Base-by-base conservation (phyloP, 768 basidiomycete genomes). In the Cyclocybe aegerita region DNA sequence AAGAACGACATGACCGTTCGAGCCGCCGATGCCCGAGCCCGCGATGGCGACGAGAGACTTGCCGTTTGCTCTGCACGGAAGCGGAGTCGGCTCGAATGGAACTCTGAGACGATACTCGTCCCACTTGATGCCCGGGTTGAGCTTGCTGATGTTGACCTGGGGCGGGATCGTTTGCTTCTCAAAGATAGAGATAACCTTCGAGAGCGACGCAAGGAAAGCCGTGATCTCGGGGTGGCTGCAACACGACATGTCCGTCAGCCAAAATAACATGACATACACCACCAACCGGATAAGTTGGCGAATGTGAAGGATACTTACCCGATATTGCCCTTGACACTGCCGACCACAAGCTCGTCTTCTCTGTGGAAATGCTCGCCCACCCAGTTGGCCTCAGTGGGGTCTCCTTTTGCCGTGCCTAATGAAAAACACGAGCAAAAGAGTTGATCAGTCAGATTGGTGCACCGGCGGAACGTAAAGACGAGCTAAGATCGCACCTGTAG, bases 301-400 rank as follows among this genome's bases (percentile, higher is more conserved):
- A 4, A 23, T 16, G 40, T 4, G 40, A 10, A 45, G 48, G 33
- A 38, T 12, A 52, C 69, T 15, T 47, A 75, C 72, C 76, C 76
- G 16, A 77, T 65, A 53, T 78, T 77, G 34, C 74, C 74, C 52
- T 77, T 78, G 4, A 77, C 68, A 48, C 73, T 75, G 2, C 76
- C 76, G 8, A 76, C 61, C 7, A 72, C 30, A 3, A 75, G 54
- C 2, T 70, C 68, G 7, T 65, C 65, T 9, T 59, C 56, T 9
- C 68, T 57, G 45, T 57, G 54, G 53, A 74, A 75, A 12, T 60
- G 40, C 32, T 62, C 61, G 1, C 78, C 78, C 15, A 76, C 74
- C 63, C 73, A 75, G 48, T 79, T 80, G 8, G 73, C 73, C 55
- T 81, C 79, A 1, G 70, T 74, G 1, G 79, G 78, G 52, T 81